Evolutionary conservation across 768 basidiomycete genomes (phyloP).

Genomic region (Filobasidium floriforme): DNA sequence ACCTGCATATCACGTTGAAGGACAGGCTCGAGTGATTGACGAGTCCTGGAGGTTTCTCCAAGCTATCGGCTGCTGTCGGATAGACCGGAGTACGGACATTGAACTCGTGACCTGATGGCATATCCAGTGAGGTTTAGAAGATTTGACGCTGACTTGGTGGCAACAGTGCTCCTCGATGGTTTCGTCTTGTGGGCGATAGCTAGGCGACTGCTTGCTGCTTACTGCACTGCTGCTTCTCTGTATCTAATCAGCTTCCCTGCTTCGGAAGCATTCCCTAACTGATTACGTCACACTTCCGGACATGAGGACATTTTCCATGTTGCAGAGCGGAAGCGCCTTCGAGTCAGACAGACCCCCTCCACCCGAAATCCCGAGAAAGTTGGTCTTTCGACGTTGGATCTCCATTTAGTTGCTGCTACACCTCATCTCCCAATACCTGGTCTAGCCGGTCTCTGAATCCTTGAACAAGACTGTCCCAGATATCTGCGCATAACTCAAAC

Average conservation of each 20-base stretch:
- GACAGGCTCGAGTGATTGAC: slow-evolving; percentile 25
- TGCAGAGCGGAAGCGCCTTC: not conserved
- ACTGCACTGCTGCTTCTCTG: no score
- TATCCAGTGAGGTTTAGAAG: not conserved
- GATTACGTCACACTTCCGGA: not conserved
- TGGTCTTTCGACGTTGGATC: no score
- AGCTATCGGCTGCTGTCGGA: not conserved
- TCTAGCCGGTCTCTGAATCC: no score
- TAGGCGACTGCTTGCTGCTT: no score
- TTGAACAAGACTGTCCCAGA: no score
- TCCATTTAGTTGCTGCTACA: no score
- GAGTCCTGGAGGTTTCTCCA: slow-evolving; percentile 27
- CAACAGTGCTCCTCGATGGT: no score
- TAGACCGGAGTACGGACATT: not conserved
- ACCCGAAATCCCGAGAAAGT: not conserved
- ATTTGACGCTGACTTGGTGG: not conserved
- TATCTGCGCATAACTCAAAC: no score
- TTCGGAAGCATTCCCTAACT: slow-evolving; percentile 3
- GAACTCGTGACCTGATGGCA: not conserved
- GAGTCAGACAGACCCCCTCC: no score
- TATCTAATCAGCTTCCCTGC: slow-evolving; percentile 6
- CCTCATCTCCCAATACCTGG: no score
- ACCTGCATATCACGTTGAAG: slow-evolving; percentile 45
- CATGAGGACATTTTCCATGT: not conserved
- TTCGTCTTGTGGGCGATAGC: no score